Evolutionary conservation across 129 eudicot species (phyloP).

Genomic region (Rutidosis leptorrhynchoides): DNA sequence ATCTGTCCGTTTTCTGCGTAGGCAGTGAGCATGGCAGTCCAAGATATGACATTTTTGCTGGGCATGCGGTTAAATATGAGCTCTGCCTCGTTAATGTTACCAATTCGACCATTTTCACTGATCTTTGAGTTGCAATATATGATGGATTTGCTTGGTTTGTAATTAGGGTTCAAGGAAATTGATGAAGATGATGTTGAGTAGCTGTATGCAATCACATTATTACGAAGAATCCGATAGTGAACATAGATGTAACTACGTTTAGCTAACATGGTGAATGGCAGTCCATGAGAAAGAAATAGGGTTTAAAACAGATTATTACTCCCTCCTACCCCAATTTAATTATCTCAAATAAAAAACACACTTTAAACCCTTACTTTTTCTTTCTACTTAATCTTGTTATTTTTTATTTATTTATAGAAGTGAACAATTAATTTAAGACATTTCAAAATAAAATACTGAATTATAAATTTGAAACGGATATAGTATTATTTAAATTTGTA

Average conservation of each 20-base stretch:
- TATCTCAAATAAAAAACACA: too few species aligned
- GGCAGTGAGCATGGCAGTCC: slow-evolving; percentile 76
- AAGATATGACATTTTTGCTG: slow-evolving; percentile 49
- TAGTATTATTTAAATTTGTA: too few species aligned
- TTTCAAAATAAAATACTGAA: too few species aligned
- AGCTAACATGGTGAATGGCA: slow-evolving; percentile 22
- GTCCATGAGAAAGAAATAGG: slow-evolving; percentile 19
- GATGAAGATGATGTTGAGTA: slow-evolving; percentile 28
- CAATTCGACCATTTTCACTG: slow-evolving; percentile 51
- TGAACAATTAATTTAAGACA: too few species aligned
- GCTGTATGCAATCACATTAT: neutral
- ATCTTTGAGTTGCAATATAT: slow-evolving; percentile 63
- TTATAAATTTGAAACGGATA: too few species aligned
- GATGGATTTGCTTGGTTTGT: slow-evolving; percentile 28
- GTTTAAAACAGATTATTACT: too few species aligned
- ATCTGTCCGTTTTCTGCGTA: slow-evolving; percentile 54
- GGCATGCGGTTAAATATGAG: slow-evolving; percentile 52
- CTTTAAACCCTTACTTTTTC: too few species aligned
- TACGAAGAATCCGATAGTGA: neutral
- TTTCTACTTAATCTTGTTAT: too few species aligned
- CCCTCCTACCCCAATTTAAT: too few species aligned
- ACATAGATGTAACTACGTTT: slow-evolving; percentile 12
- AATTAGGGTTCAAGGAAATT: slow-evolving; percentile 25
- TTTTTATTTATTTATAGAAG: too few species aligned
- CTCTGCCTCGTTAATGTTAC: slow-evolving; percentile 62